A percentile compares a stretch with the other conserved stretches of the same genome.
Evolutionary conservation across 2,329 filamentous ascomycete genomes (phyloP).

Genomic region (Cucurbitaria berberidis): DNA sequence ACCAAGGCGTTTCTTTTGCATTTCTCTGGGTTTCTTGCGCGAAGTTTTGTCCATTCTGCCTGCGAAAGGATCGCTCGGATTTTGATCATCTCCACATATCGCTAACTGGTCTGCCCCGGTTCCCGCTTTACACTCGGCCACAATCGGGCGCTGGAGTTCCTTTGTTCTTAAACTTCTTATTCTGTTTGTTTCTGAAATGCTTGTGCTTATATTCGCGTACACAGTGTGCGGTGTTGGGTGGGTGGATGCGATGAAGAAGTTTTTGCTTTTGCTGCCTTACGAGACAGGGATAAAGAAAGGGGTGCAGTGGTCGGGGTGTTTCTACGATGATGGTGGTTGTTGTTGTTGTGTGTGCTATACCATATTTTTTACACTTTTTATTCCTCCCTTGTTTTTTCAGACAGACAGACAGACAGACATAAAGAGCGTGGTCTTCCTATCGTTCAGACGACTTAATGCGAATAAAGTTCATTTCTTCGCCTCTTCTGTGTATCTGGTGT

Average conservation of each 20-base stretch:
- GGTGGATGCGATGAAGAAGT: background rate
- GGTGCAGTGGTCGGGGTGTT: no score
- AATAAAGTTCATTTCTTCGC: constrained; percentile 4
- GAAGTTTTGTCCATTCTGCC: background rate
- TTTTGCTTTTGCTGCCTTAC: no score
- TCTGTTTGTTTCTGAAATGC: background rate
- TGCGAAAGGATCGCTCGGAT: background rate
- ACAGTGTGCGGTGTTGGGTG: background rate
- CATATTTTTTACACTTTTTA: background rate
- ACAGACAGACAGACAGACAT: background rate
- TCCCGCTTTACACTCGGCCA: background rate
- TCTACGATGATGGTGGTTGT: background rate
- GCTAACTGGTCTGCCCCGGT: background rate
- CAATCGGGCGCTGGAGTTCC: background rate
- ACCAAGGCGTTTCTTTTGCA: background rate
- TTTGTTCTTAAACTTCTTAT: background rate
- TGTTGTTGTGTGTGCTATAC: constrained; percentile 1
- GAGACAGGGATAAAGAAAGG: background rate
- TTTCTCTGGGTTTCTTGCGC: background rate
- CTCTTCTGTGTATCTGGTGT: no score
- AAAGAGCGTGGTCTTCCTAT: constrained; percentile 1
- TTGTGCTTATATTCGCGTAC: background rate
- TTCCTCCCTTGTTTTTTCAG: background rate
- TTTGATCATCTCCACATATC: background rate
- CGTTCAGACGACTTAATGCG: constrained; percentile 7